Evolutionary conservation across 2,329 filamentous ascomycete genomes (phyloP), one percentile per base, ranked within the genome.

Genomic region (Botrytis sinoallii): DNA sequence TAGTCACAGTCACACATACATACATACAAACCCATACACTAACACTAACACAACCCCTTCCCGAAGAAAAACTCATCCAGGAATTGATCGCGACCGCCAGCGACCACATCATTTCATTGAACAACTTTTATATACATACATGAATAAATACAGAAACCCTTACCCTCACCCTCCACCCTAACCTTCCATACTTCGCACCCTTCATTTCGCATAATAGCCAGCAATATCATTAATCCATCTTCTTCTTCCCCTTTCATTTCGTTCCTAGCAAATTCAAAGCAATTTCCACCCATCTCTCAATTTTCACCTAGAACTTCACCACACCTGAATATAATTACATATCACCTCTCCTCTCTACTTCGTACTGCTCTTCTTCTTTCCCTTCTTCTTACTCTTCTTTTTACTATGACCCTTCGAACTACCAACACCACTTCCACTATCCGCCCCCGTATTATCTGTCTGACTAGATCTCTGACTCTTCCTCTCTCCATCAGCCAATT

Each of bases 311-410:
- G 10, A 40, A 40, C 29, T 5, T 12, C n/a, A 7, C 22, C 32
- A 52, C n/a, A n/a, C 9, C 20, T 29, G 25, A 63, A 63, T 40
- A 63, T 42, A 42, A 42, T n/a, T 68, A 68, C 65, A 68, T 29
- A 29, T 40, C 29, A 10, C 42, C 1, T 25, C 25, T 12, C 22
- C 22, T n/a, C 25, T 40, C 32, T 55, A 68, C 65, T 68, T 68
- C 6, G 14, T n/a, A 55, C 8, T n/a, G 8, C 35, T 55, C 44
- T 68, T 68, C 65, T 68, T 68, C 46, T 68, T 68, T 29, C 44
- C 52, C 65, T 68, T 68, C 46, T 55, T 68, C 35, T 68, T 68
- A 29, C 65, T 68, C 65, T 68, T 68, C 16, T 55, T 68, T 14
- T 68, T 68, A 8, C 52, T 40, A 14, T 55, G 52, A 9, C 52